These are phyloP conservation scores for Curvularia sp. DNA, from an alignment of 2,329 filamentous ascomycete species.

Conservation along the genomic window DNA sequence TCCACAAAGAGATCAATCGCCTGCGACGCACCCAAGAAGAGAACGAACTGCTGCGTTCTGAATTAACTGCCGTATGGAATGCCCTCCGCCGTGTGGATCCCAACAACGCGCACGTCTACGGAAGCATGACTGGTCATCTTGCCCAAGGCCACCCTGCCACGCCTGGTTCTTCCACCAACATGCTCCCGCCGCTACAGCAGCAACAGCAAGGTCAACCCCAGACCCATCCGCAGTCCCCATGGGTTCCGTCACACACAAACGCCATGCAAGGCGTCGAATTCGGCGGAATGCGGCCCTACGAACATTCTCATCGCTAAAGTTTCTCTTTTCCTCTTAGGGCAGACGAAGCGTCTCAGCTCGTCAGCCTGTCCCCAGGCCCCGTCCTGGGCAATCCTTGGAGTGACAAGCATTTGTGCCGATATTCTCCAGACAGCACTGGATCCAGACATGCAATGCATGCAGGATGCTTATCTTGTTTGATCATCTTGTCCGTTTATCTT, in stretches of 20 bases:
- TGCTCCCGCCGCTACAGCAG: constrained; percentile 51
- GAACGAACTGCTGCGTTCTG: constrained; percentile 56
- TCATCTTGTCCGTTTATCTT: background rate
- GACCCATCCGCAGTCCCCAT: constrained; percentile 45
- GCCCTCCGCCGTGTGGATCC: constrained; percentile 57
- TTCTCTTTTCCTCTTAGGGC: background rate
- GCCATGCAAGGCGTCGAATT: constrained; percentile 61
- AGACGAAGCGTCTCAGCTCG: background rate
- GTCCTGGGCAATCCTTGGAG: background rate
- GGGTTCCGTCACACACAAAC: constrained; percentile 36
- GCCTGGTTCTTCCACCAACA: constrained; percentile 38
- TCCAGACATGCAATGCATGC: background rate
- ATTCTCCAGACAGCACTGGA: background rate
- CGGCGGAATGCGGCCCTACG: constrained; percentile 47
- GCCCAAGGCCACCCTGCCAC: constrained; percentile 49
- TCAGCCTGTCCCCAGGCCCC: background rate
- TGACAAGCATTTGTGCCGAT: background rate
- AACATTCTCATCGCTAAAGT: constrained; percentile 44
- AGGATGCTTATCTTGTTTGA: background rate
- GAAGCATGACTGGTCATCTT: constrained; percentile 54
- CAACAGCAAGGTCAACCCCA: constrained; percentile 36
- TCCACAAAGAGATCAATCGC: constrained; percentile 50
- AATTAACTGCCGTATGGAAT: constrained; percentile 56
- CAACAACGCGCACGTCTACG: constrained; percentile 56
- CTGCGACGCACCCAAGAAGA: constrained; percentile 56